These are phyloP conservation scores for Podosphaera xanthii DNA, from an alignment of 2,329 filamentous ascomycete genomes.

Conservation along the genomic window DNA sequence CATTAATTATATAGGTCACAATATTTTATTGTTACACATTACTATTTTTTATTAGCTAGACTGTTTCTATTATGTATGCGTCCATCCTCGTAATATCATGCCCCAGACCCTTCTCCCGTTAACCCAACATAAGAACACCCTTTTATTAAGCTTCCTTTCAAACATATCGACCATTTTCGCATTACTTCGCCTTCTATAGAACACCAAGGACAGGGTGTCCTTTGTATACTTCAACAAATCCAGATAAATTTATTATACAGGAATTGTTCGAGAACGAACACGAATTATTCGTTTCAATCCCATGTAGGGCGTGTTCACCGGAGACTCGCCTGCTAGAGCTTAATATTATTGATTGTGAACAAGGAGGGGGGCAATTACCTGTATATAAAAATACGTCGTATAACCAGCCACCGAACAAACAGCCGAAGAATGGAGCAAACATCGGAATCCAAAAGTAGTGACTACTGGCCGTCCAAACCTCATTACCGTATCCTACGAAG, in stretches of 20 bases:
- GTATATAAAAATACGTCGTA: slow-evolving; percentile 38
- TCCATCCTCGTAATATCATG: no score
- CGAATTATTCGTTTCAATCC: slow-evolving; percentile 8
- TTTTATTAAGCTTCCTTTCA: no score
- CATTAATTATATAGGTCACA: no score
- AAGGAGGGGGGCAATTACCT: slow-evolving; percentile 1
- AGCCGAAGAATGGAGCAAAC: slow-evolving; percentile 45
- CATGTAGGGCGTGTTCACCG: slow-evolving; percentile 15
- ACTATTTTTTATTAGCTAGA: no score
- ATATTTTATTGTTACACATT: no score
- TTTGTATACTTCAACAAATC: no score
- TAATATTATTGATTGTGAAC: not conserved
- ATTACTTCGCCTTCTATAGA: no score
- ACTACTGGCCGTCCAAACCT: slow-evolving; percentile 42
- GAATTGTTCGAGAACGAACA: not conserved
- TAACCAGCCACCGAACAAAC: slow-evolving; percentile 37
- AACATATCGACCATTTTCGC: no score
- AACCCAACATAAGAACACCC: no score
- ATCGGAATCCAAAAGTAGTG: slow-evolving; percentile 62
- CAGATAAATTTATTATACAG: not conserved
- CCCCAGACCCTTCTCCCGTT: no score
- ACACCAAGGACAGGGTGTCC: no score
- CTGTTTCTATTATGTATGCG: no score
- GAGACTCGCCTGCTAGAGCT: slow-evolving; percentile 7
- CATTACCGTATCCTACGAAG: slow-evolving; percentile 41